These are phyloP conservation scores for Sporisorium reilianum DNA, from an alignment of 1,284 basidiomycete genomes.

Conservation along the genomic window DNA sequence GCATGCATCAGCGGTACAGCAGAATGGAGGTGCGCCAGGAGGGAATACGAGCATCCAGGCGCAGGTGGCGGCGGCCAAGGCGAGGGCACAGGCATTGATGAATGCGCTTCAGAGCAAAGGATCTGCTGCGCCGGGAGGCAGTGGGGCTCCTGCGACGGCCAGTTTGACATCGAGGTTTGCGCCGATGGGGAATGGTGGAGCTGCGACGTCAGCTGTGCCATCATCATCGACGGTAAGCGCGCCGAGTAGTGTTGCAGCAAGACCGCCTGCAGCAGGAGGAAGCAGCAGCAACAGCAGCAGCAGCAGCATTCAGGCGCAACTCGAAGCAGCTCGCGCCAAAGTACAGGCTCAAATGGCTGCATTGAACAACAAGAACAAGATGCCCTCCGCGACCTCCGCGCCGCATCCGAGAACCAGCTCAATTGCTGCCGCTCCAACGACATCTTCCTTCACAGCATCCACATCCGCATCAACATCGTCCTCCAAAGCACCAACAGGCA, in stretches of 20 bases:
- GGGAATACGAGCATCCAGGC: constrained; percentile 40
- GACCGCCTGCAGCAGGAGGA: constrained; percentile 6
- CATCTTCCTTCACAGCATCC: neutral
- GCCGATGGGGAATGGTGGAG: neutral
- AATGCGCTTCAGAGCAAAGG: constrained; percentile 37
- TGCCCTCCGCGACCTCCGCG: neutral
- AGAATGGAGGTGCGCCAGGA: constrained; percentile 5
- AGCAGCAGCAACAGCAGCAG: neutral
- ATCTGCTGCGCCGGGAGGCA: neutral
- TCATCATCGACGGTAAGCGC: neutral
- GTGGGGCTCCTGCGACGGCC: neutral
- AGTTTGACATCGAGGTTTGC: constrained; percentile 12
- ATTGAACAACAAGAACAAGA: constrained; percentile 21
- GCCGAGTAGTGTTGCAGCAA: neutral
- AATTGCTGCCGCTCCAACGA: neutral
- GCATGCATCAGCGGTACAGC: neutral
- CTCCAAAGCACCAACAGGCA: constrained; percentile 49
- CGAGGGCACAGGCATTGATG: constrained; percentile 48
- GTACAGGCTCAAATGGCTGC: constrained; percentile 48
- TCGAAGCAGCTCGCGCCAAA: constrained; percentile 54
- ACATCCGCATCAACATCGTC: neutral
- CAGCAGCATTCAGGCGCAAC: constrained; percentile 49
- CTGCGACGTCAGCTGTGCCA: neutral
- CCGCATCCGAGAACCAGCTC: constrained; percentile 6
- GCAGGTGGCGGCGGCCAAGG: constrained; percentile 56